These are phyloP conservation scores for Leptodermis oblonga DNA, from an alignment of 257 asterid genomes.

Conservation along the genomic window DNA sequence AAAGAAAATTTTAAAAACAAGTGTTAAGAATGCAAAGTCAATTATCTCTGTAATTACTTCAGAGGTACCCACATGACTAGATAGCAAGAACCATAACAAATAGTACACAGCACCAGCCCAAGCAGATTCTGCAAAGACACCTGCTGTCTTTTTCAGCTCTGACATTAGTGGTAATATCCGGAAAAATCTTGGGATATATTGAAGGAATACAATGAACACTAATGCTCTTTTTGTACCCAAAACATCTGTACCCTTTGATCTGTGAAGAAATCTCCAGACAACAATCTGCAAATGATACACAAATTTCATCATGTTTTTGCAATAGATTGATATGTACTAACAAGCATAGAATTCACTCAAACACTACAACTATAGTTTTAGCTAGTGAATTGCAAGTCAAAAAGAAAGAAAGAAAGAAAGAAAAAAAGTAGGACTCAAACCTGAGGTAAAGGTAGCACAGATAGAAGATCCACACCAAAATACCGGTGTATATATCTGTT, in stretches of 20 bases:
- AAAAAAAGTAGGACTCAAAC: constrained; percentile 28
- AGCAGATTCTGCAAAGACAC: constrained; percentile 95
- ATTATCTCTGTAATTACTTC: neutral
- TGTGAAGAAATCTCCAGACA: constrained; percentile 72
- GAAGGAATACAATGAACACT: constrained; percentile 64
- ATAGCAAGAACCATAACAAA: constrained; percentile 85
- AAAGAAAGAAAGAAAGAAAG: no score
- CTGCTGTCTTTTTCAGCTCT: constrained; percentile 87
- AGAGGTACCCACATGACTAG: constrained; percentile 76
- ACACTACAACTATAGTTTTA: neutral
- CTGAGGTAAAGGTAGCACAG: constrained; percentile 96
- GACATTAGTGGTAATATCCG: constrained; percentile 77
- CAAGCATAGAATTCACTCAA: neutral
- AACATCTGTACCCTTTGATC: constrained; percentile 66
- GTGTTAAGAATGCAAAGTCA: neutral
- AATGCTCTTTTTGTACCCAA: constrained; percentile 67
- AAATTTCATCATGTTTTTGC: neutral
- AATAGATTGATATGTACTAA: no score
- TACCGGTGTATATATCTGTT: constrained; percentile 68
- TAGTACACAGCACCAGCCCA: constrained; percentile 99
- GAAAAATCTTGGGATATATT: constrained; percentile 74
- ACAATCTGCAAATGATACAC: constrained; percentile 52
- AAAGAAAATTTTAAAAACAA: neutral
- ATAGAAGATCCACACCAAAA: constrained; percentile 73
- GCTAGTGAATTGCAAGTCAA: neutral